phyloP scores from a whole-genome alignment of 495 filamentous ascomycete species.

The Neurospora sp. region DNA sequence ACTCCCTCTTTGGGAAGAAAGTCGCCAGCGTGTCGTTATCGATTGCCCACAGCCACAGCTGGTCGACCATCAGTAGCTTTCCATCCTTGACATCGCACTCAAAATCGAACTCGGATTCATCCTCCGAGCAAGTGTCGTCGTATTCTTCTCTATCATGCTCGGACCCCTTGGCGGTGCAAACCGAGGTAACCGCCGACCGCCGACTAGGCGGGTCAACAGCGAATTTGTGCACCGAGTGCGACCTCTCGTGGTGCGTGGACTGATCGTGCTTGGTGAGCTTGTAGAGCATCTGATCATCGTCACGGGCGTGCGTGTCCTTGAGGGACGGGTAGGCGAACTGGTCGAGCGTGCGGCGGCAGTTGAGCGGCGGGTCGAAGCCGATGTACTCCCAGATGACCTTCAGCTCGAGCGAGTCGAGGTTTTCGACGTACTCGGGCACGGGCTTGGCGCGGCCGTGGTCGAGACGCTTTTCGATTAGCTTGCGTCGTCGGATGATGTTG shows the following conservation, averaged over 20 bases:
- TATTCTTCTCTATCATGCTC: background rate
- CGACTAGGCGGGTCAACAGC: background rate
- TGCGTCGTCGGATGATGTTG: conserved; percentile 48
- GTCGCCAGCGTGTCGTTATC: conserved; percentile 47
- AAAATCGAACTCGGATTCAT: conserved; percentile 17
- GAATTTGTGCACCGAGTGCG: background rate
- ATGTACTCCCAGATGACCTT: conserved; percentile 57
- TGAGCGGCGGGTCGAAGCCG: conserved; percentile 53
- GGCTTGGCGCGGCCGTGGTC: conserved; percentile 49
- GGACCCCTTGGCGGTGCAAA: background rate
- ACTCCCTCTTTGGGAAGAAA: conserved; percentile 47
- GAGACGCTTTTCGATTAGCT: conserved; percentile 44
- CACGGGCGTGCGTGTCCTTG: conserved; percentile 49
- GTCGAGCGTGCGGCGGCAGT: conserved; percentile 54
- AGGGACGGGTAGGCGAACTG: conserved; percentile 58
- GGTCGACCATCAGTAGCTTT: conserved; percentile 60
- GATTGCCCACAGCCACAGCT: conserved; percentile 60
- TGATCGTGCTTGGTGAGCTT: conserved; percentile 46
- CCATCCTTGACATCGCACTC: conserved; percentile 40
- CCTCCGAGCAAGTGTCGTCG: conserved; percentile 3
- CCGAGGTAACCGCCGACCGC: background rate
- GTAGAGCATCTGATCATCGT: conserved; percentile 63
- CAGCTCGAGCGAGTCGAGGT: conserved; percentile 44
- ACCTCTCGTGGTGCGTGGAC: background rate
- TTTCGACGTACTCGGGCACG: conserved; percentile 42